phyloP scores from a whole-genome alignment of 2,329 filamentous ascomycete genomes.

The Xylariaceae sp. region DNA sequence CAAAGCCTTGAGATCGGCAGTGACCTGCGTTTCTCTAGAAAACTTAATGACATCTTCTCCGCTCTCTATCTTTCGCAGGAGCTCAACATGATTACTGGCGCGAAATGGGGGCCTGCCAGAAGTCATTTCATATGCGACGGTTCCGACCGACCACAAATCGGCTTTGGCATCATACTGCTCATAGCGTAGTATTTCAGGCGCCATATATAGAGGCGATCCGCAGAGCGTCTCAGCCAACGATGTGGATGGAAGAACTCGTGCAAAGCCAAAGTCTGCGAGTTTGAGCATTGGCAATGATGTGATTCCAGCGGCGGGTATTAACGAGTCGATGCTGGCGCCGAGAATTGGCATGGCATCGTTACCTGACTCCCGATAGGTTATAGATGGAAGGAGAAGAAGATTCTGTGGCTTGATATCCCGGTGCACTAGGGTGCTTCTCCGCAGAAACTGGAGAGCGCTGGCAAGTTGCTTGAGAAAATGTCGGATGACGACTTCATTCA shows the following conservation, averaged over 20 bases:
- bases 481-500: conserved; percentile 93
- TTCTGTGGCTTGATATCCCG: conserved; percentile 98
- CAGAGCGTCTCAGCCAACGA: conserved; percentile 94
- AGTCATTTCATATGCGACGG: conserved; percentile 94
- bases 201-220: conserved; percentile 97
- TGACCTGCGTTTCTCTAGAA: conserved; percentile 68
- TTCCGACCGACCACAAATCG: conserved; percentile 96
- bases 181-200: conserved; percentile 93
- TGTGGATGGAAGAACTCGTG: conserved; percentile 83
- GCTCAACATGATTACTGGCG: conserved; percentile 89
- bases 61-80: conserved; percentile 87
- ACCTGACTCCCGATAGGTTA: conserved; percentile 62
- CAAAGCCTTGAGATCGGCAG: conserved; percentile 73
- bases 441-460: conserved; percentile 86
- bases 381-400: conserved; percentile 80
- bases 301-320: conserved; percentile 78
- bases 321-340: conserved; percentile 72
- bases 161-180: conserved; percentile 97
- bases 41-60: conserved; percentile 85
- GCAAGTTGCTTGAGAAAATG: conserved; percentile 95
- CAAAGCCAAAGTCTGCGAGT: conserved; percentile 98
- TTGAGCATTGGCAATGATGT: conserved; percentile 91
- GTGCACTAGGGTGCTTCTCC: conserved; percentile 84
- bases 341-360: conserved; percentile 68
- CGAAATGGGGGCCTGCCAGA: conserved; percentile 87